Evolutionary conservation across 1,284 basidiomycete genomes (phyloP), one percentile per base, ranked within the genome.

Genomic region (Phylloboletellus chloephorus): DNA sequence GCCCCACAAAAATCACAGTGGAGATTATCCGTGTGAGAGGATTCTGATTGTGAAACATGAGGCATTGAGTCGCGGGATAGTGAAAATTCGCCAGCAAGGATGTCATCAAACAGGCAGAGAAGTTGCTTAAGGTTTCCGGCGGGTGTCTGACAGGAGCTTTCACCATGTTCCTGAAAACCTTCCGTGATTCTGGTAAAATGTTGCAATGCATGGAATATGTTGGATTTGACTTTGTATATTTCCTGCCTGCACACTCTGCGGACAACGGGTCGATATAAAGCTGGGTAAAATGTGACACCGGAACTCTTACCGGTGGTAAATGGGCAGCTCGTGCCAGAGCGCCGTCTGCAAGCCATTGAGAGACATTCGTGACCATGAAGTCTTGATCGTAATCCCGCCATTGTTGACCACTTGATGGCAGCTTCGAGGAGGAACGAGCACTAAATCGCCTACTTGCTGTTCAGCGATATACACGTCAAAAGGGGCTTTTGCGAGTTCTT

Each of bases 361-460:
- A 7, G 81, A 80, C 83, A 88, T 86, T 31, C 86, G 69, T 1
- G 85, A 88, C 85, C 85, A 88, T 1, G 83, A 82, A 7, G 77
- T 76, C 61, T 89, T 89, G 55, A 86, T 68, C 0, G 83, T 83
- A 19, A 88, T 67, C 7, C 86, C 85, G 19, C 86, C 83, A 37
- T 67, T 63, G 52, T 88, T 89, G 15, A 88, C 71, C 4, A 88
- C 85, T 54, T 88, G 84, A 58, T 88, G 85, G 43, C 78, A 84
- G 45, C 79, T 82, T 48, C 81, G 67, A 15, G 82, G 79, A 9
- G 85, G 86, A 9, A 88, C 82, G n/a, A 88, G 67, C 4, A 88
- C 78, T 22, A 89, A 57, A 54, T 89, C 86, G 2, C 85, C 85
- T 1, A 82, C 51, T 33, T 70, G 74, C 58, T 88, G 85, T 52